Percentiles rank a stretch among this genome's conserved stretches.
Conservation (phyloP, 169 alveolate species). For the Plasmodium yoelii region DNA sequence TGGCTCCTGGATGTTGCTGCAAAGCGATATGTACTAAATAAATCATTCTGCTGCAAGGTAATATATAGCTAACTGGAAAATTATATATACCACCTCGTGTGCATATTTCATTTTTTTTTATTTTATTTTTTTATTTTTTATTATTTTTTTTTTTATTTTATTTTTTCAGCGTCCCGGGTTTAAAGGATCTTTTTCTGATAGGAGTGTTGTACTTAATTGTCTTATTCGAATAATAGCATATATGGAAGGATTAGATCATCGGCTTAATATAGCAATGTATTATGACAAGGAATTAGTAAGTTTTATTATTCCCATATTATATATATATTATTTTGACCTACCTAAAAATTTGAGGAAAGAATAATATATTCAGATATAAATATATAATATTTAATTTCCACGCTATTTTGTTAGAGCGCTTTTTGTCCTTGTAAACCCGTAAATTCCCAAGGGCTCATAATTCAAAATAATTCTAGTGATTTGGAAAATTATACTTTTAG, state of each 20-base stretch:
- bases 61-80: not conserved
- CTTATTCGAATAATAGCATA: constrained; percentile 24
- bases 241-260: constrained; percentile 41
- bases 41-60: constrained; percentile 36
- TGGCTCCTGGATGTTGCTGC: constrained; percentile 42
- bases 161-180: constrained; percentile 17
- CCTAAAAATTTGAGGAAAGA: no score
- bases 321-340: no score
- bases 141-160: not conserved
- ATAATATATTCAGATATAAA: no score
- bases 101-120: not conserved
- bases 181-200: constrained; percentile 18
- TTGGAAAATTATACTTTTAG: constrained; percentile 46
- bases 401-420: constrained; percentile 7
- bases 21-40: constrained; percentile 35
- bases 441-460: constrained; percentile 35
- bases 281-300: constrained; percentile 70
- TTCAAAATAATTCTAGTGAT: constrained; percentile 11
- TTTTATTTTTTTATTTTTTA: not conserved
- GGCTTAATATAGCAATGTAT: constrained; percentile 25
- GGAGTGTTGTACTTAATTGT: constrained; percentile 7
- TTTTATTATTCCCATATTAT: not conserved
- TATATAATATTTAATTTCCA: not conserved
- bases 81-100: not conserved
- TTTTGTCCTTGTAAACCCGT: constrained; percentile 64